A percentile compares a stretch with the other conserved stretches of the same genome.
These are phyloP conservation scores for Castanea sativa DNA, from an alignment of 306 rosid species.

Conservation along the genomic window DNA sequence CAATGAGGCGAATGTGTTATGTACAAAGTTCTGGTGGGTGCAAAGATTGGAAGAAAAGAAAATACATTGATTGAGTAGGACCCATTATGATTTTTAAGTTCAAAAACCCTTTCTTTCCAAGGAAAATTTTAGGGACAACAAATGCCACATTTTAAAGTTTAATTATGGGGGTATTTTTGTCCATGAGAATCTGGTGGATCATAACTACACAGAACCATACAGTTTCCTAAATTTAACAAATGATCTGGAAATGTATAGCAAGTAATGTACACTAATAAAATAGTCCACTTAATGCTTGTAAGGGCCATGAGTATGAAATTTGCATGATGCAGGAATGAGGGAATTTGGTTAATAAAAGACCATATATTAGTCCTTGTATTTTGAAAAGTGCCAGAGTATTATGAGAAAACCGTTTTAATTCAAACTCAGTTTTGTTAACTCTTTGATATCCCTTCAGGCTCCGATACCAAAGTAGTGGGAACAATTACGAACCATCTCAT, in stretches of 20 bases:
- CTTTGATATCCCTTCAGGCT: background rate
- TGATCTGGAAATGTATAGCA: background rate
- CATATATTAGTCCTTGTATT: background rate
- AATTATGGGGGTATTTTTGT: background rate
- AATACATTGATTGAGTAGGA: no score
- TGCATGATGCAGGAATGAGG: background rate
- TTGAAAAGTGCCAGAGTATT: background rate
- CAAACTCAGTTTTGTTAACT: background rate
- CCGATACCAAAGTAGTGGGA: background rate
- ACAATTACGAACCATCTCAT: background rate
- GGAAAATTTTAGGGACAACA: no score
- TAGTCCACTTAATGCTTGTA: background rate
- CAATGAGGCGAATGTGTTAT: no score
- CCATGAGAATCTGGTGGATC: background rate
- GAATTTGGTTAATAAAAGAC: background rate
- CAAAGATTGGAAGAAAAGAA: no score
- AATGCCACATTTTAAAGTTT: background rate
- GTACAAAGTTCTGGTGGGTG: no score
- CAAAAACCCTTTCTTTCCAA: no score
- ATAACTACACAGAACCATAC: background rate
- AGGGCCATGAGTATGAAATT: background rate
- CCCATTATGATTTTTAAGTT: no score
- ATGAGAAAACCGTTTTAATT: background rate
- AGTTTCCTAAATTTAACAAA: background rate
- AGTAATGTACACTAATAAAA: background rate